Conservation (phyloP, 106 monocot genomes). For the Gastrodia elata region DNA sequence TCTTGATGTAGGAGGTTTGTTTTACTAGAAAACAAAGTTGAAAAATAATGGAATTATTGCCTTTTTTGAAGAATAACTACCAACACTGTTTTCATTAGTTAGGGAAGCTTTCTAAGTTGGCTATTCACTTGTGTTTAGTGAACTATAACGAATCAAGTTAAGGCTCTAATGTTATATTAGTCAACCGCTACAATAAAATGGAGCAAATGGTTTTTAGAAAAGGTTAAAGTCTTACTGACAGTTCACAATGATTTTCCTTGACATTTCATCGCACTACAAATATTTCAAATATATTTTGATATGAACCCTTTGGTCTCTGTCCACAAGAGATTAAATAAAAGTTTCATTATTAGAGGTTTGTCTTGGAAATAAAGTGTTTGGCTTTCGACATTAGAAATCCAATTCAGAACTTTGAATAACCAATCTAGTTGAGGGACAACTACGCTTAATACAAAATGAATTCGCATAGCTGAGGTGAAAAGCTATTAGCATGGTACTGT, state of each 20-base stretch:
- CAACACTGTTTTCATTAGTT: neutral
- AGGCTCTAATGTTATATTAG: neutral
- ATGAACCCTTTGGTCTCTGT: neutral
- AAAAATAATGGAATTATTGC: neutral
- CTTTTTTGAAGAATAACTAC: neutral
- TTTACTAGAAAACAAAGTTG: neutral
- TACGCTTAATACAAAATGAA: neutral
- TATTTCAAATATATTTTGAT: neutral
- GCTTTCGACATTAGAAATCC: neutral
- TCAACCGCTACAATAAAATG: too few relatives aligned
- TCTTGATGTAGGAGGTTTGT: neutral
- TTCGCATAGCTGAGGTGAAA: neutral
- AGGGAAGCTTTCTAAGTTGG: neutral
- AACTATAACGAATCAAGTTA: neutral
- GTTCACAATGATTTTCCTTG: too few relatives aligned
- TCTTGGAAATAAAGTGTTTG: neutral
- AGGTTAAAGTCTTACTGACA: too few relatives aligned
- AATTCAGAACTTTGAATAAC: neutral
- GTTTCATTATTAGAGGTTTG: neutral
- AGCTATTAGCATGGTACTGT: neutral
- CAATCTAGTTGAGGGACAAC: neutral
- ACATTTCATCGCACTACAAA: neutral
- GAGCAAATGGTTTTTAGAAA: too few relatives aligned
- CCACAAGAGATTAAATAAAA: neutral
- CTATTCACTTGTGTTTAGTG: neutral